These are phyloP conservation scores for Elongisporangium undulatum DNA, from an alignment of 352 stramenopile species.

Conservation along the genomic window DNA sequence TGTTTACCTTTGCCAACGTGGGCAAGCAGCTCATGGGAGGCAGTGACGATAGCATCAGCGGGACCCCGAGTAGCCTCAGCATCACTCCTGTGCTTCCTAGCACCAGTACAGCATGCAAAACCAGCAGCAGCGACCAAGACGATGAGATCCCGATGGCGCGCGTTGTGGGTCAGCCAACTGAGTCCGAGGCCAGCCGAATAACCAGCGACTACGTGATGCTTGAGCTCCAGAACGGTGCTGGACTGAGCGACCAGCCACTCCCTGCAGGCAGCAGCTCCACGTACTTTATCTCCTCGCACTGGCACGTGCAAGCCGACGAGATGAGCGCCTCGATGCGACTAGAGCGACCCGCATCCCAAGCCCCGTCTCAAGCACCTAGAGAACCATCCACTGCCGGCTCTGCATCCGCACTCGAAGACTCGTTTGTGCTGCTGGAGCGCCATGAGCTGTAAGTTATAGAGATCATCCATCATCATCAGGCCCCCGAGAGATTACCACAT, in stretches of 20 bases:
- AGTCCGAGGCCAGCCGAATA: constrained; percentile 18
- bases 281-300: constrained; percentile 81
- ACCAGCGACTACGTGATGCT: constrained; percentile 82
- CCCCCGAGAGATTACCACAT: not conserved
- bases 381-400: constrained; percentile 8
- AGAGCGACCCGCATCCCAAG: constrained; percentile 13
- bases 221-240: constrained; percentile 64
- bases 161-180: constrained; percentile 32
- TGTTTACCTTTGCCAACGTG: not conserved
- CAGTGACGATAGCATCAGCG: not conserved
- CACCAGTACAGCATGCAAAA: no score
- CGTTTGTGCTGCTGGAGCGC: constrained; percentile 69
- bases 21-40: not conserved
- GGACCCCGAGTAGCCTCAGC: not conserved
- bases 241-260: constrained; percentile 27
- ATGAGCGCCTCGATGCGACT: constrained; percentile 68
- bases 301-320: constrained; percentile 73
- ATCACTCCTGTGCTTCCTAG: not conserved
- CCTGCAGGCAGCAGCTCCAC: constrained; percentile 36
- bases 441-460: constrained; percentile 20
- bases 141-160: constrained; percentile 49
- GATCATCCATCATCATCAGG: not conserved
- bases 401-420: constrained; percentile 43
- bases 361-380: constrained; percentile 7
- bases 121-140: constrained; percentile 5